These are phyloP conservation scores for Juglanconis oblonga DNA, from an alignment of 2,329 filamentous ascomycete species.

Conservation along the genomic window DNA sequence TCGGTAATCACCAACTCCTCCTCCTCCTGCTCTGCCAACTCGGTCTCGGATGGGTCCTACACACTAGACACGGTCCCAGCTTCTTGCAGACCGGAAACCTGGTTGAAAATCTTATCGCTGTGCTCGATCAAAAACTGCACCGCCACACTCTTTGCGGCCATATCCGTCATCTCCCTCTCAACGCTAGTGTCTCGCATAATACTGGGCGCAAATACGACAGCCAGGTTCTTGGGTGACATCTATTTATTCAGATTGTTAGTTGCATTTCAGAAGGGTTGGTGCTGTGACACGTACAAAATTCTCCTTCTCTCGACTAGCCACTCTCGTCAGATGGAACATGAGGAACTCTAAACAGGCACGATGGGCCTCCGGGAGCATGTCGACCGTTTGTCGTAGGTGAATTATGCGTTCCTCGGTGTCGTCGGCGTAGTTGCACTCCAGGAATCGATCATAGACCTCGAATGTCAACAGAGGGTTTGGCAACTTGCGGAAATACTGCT, in stretches of 20 bases:
- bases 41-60: too few relatives aligned
- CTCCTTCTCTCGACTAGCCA: slow-evolving; percentile 76
- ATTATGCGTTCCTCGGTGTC: slow-evolving; percentile 66
- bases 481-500: slow-evolving; percentile 95
- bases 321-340: slow-evolving; percentile 86
- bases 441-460: slow-evolving; percentile 83
- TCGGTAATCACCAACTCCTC: too few relatives aligned
- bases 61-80: too few relatives aligned
- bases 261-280: not conserved
- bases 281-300: slow-evolving; percentile 64
- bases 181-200: slow-evolving; percentile 91
- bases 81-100: too few relatives aligned
- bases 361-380: slow-evolving; percentile 77
- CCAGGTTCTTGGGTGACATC: slow-evolving; percentile 96
- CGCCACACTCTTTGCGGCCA: slow-evolving; percentile 86
- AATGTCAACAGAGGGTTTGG: slow-evolving; percentile 87
- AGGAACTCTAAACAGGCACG: slow-evolving; percentile 89
- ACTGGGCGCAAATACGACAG: slow-evolving; percentile 95
- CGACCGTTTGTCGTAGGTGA: slow-evolving; percentile 70
- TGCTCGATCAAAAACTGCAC: slow-evolving; percentile 94
- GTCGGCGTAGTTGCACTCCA: slow-evolving; percentile 74
- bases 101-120: slow-evolving; percentile 71
- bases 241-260: slow-evolving; percentile 33
- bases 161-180: slow-evolving; percentile 93
- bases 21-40: too few relatives aligned